Conservation (phyloP, 192 early-diverging fungal genomes). For the Ambispora gerdemannii region DNA sequence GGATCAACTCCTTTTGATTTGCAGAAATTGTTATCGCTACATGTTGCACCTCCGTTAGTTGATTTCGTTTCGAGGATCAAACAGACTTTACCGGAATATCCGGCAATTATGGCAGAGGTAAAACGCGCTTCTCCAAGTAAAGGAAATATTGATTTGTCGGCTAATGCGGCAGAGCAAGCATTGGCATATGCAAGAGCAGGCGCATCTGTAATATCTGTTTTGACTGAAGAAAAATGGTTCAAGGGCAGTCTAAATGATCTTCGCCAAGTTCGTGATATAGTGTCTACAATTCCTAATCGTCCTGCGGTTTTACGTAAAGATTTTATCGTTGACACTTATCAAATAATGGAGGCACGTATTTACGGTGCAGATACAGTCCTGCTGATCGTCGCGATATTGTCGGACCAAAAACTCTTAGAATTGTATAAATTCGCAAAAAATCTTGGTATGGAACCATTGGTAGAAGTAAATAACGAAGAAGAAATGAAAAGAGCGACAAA, state of each 20-base stretch:
- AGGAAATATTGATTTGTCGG: slow-evolving; percentile 79
- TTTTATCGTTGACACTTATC: slow-evolving; percentile 94
- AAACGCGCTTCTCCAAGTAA: slow-evolving; percentile 97
- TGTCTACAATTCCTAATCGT: slow-evolving; percentile 62
- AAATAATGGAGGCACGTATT: slow-evolving; percentile 93
- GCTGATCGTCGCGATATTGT: slow-evolving; percentile 94
- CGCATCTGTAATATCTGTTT: slow-evolving; percentile 91
- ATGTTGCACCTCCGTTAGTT: slow-evolving; percentile 72
- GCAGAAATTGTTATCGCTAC: slow-evolving; percentile 61
- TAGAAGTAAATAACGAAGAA: slow-evolving; percentile 88
- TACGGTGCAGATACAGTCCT: slow-evolving; percentile 94
- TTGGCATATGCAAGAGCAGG: slow-evolving; percentile 83
- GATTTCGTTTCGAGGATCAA: slow-evolving; percentile 74
- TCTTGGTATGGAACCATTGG: slow-evolving; percentile 97
- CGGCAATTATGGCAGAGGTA: slow-evolving; percentile 93
- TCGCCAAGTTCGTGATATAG: slow-evolving; percentile 73
- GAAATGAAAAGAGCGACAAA: slow-evolving; percentile 88
- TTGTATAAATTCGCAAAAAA: slow-evolving; percentile 72
- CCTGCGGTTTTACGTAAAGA: slow-evolving; percentile 97
- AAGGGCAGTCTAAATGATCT: slow-evolving; percentile 92
- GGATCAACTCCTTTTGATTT: slow-evolving; percentile 71
- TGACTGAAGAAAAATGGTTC: slow-evolving; percentile 99
- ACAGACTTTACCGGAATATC: slow-evolving; percentile 47
- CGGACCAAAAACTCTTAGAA: slow-evolving; percentile 57
- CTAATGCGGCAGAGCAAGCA: slow-evolving; percentile 86